Evolutionary conservation across 148 eudicot genomes (phyloP).

Genomic region (Rhododendron mucronatum): DNA sequence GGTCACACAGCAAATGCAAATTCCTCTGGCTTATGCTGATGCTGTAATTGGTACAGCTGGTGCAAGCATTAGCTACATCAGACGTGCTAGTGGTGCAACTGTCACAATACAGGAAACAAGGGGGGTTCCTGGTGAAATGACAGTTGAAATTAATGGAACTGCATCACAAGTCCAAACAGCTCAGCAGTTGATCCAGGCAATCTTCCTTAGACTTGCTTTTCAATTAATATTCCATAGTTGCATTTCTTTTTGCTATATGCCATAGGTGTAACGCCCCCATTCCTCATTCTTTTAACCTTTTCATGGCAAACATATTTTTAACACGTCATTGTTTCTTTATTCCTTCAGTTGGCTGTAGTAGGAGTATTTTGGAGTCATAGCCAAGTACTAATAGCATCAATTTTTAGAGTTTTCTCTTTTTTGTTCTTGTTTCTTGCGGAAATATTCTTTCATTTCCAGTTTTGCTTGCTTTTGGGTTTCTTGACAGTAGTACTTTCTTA

Average conservation of each 20-base stretch:
- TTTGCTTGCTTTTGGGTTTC: neutral
- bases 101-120: conserved; percentile 87
- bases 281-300: neutral
- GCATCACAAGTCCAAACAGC: conserved; percentile 92
- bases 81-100: conserved; percentile 96
- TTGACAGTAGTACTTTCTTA: neutral
- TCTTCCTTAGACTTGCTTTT: conserved; percentile 5
- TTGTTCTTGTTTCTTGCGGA: neutral
- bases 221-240: neutral
- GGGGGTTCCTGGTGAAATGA: conserved; percentile 92
- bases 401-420: neutral
- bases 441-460: neutral
- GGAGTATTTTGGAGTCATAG: neutral
- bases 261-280: neutral
- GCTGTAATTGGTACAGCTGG: conserved; percentile 88
- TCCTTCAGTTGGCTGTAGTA: neutral
- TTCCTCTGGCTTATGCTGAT: conserved; percentile 82
- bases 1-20: conserved; percentile 83
- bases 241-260: neutral
- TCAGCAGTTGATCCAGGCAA: conserved; percentile 87
- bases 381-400: neutral
- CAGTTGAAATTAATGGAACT: conserved; percentile 83
- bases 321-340: neutral
- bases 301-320: neutral
- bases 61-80: conserved; percentile 75